Evolutionary conservation across 495 filamentous ascomycete species (phyloP).

Genomic region (Oleoguttula mirabilis): DNA sequence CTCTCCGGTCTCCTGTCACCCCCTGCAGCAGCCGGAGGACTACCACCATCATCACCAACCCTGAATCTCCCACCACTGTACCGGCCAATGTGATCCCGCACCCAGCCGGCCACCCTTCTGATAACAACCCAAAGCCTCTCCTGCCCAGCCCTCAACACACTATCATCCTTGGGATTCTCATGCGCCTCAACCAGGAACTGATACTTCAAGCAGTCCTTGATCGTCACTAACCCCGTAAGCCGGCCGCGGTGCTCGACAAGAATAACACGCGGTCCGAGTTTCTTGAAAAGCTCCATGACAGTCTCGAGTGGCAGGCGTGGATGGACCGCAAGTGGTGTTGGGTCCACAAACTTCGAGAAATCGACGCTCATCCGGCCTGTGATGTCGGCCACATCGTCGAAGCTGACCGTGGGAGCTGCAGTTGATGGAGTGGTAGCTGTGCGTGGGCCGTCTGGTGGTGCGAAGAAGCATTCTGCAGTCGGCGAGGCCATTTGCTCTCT

Average conservation of each 20-base stretch:
- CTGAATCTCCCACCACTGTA: conserved; percentile 14
- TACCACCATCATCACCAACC: conserved; percentile 10
- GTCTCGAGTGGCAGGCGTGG: conserved; percentile 88
- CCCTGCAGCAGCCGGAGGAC: neutral
- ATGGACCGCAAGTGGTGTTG: conserved; percentile 82
- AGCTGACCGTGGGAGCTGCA: conserved; percentile 44
- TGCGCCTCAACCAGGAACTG: conserved; percentile 93
- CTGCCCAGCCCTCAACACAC: conserved; percentile 22
- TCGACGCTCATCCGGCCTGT: conserved; percentile 49
- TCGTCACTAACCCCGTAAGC: conserved; percentile 75
- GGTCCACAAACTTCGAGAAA: conserved; percentile 78
- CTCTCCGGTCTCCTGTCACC: neutral
- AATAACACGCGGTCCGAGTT: conserved; percentile 90
- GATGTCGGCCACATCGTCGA: conserved; percentile 45
- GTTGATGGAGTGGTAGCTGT: conserved; percentile 31
- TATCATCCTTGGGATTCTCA: conserved; percentile 52
- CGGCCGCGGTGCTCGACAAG: conserved; percentile 81
- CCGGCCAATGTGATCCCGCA: conserved; percentile 13
- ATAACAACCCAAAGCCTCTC: conserved; percentile 29
- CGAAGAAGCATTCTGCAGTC: conserved; percentile 67
- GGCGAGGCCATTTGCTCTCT: conserved; percentile 58
- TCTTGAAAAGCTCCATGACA: conserved; percentile 97
- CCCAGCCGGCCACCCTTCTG: conserved; percentile 20
- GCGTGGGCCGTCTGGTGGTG: conserved; percentile 36
- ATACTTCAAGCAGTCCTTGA: conserved; percentile 95